These are phyloP conservation scores for Protomyces gravidus DNA, from an alignment of 1,139 yeast species.

Conservation along the genomic window DNA sequence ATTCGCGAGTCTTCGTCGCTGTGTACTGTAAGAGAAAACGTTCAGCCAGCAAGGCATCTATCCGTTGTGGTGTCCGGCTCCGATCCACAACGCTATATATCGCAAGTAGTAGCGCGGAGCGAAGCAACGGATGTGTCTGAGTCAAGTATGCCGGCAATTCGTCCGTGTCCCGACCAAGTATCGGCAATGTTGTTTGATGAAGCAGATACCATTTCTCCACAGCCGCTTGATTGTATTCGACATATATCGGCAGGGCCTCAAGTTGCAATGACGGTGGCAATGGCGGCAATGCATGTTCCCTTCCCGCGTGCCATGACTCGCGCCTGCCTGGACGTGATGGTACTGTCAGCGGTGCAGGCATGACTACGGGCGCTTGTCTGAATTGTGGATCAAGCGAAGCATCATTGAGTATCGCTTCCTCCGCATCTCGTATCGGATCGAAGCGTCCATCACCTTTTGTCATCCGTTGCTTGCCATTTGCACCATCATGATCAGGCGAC, in stretches of 20 bases:
- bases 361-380: neutral
- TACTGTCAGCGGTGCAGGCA: neutral
- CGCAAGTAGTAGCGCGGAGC: slow-evolving; percentile 20
- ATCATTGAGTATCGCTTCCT: neutral
- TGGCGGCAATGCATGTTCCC: neutral
- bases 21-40: slow-evolving; percentile 18
- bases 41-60: slow-evolving; percentile 20
- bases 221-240: slow-evolving; percentile 19
- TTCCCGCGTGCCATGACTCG: neutral
- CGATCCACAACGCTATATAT: slow-evolving; percentile 17
- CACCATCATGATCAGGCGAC: neutral
- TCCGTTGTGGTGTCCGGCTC: slow-evolving; percentile 6
- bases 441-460: neutral
- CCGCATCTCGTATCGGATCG: neutral
- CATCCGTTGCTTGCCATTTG: neutral
- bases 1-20: neutral
- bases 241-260: neutral
- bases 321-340: neutral
- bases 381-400: neutral
- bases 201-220: slow-evolving; percentile 23
- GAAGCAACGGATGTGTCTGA: slow-evolving; percentile 8
- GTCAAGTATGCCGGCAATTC: neutral
- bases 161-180: slow-evolving; percentile 5
- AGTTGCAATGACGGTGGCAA: neutral
- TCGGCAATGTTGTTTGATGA: slow-evolving; percentile 23